phyloP scores from a whole-genome alignment of 2,329 filamentous ascomycete species.

The Xylariomycetidae sp. region DNA sequence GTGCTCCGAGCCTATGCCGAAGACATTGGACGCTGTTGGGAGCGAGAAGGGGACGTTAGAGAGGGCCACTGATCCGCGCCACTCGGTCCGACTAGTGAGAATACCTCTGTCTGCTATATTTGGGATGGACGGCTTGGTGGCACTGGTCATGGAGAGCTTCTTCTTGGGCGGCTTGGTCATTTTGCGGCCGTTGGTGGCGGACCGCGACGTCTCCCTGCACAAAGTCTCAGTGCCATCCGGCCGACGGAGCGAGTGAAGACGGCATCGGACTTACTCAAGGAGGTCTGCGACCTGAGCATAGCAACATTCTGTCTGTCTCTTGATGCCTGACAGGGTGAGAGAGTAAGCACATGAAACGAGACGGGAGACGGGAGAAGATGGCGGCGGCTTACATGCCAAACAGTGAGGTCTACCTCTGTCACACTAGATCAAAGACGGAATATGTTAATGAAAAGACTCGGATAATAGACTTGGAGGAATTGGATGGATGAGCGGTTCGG shows the following conservation, averaged over 20 bases:
- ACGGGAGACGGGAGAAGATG: slow-evolving; percentile 2
- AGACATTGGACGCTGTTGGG: slow-evolving; percentile 69
- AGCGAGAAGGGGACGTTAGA: slow-evolving; percentile 70
- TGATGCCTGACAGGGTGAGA: slow-evolving; percentile 55
- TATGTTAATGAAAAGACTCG: slow-evolving; percentile 6
- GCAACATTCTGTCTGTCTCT: slow-evolving; percentile 69
- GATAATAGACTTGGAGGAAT: slow-evolving; percentile 2
- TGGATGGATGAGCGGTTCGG: background rate
- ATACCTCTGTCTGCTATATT: slow-evolving; percentile 53
- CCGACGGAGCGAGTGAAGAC: background rate
- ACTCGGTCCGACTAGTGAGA: slow-evolving; percentile 39
- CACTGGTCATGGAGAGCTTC: slow-evolving; percentile 34
- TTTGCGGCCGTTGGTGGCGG: slow-evolving; percentile 73
- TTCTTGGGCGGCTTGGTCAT: slow-evolving; percentile 83
- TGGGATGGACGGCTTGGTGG: slow-evolving; percentile 39
- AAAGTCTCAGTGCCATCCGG: slow-evolving; percentile 6
- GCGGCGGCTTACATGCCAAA: slow-evolving; percentile 50
- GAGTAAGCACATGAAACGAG: slow-evolving; percentile 7
- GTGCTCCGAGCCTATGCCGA: slow-evolving; percentile 74
- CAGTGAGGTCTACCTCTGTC: slow-evolving; percentile 69
- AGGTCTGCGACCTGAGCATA: slow-evolving; percentile 75
- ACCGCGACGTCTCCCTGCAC: slow-evolving; percentile 52
- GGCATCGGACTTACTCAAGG: slow-evolving; percentile 55
- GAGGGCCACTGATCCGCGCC: slow-evolving; percentile 53
- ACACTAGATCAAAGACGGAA: slow-evolving; percentile 46